A percentile compares a stretch with the other conserved stretches of the same genome.
Conservation (phyloP, 225 moss, liverwort and hornwort species). For the Sphagnum contortum region DNA sequence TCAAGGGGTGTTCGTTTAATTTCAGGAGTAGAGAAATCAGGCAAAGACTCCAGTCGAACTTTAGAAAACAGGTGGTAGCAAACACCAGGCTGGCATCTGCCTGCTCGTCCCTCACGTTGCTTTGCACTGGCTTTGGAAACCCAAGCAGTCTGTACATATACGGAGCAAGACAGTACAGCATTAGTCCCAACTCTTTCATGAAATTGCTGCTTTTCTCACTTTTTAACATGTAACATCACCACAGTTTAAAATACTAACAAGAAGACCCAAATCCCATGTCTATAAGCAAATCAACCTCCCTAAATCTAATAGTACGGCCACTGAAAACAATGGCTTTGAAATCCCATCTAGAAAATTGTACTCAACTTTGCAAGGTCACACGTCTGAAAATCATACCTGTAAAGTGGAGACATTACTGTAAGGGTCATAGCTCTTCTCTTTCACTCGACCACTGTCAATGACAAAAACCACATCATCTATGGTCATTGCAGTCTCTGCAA, state of each 20-base stretch:
- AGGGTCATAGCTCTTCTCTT: slow-evolving; percentile 98
- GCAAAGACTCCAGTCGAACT: slow-evolving; percentile 74
- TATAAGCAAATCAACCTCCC: too few relatives aligned
- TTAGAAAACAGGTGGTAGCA: slow-evolving; percentile 92
- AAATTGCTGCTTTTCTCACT: too few relatives aligned
- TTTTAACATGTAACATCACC: too few relatives aligned
- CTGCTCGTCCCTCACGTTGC: slow-evolving; percentile 92
- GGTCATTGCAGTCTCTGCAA: slow-evolving; percentile 98
- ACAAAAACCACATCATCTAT: slow-evolving; percentile 99
- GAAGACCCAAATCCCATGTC: too few relatives aligned
- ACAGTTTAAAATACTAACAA: too few relatives aligned
- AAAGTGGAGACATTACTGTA: slow-evolving; percentile 94
- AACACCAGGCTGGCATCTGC: slow-evolving; percentile 80
- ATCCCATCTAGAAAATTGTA: too few relatives aligned
- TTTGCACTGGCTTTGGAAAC: slow-evolving; percentile 86
- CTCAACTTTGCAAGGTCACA: too few relatives aligned
- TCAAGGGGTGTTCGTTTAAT: slow-evolving; percentile 96
- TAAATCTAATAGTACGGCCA: too few relatives aligned
- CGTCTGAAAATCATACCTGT: slow-evolving; percentile 27
- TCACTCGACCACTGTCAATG: slow-evolving; percentile 81
- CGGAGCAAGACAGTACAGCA: too few relatives aligned
- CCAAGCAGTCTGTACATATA: slow-evolving; percentile 41
- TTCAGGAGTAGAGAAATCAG: slow-evolving; percentile 94
- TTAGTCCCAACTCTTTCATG: too few relatives aligned
- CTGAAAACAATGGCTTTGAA: too few relatives aligned